phyloP scores from a whole-genome alignment of 2,329 filamentous ascomycete genomes.

The Scleromitrula shiraiana region DNA sequence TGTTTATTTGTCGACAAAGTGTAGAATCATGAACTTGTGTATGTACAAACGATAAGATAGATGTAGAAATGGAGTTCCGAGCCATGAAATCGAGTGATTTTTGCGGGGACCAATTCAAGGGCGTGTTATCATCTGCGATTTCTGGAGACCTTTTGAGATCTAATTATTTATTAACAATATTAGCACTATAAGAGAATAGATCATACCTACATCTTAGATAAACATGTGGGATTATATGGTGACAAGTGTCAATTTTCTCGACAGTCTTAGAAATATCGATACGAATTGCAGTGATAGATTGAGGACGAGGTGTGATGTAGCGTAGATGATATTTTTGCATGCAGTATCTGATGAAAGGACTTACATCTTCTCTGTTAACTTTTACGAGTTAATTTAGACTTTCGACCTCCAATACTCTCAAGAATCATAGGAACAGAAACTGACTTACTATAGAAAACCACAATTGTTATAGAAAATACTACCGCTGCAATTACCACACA shows the following conservation, averaged over 20 bases:
- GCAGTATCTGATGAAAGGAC: not conserved
- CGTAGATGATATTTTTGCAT: not conserved
- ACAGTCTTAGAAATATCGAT: not conserved
- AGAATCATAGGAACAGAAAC: no score
- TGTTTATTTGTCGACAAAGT: not conserved
- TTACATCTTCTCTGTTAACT: slow-evolving; percentile 5
- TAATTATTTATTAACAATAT: not conserved
- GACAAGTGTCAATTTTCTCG: slow-evolving; percentile 2
- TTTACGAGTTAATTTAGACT: not conserved
- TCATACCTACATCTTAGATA: slow-evolving; percentile 1
- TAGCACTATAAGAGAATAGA: not conserved
- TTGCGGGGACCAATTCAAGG: not conserved
- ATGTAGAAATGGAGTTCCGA: not conserved
- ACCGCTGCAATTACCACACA: no score
- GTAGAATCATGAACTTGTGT: not conserved
- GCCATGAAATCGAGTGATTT: not conserved
- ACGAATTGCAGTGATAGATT: not conserved
- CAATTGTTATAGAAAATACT: no score
- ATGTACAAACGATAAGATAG: slow-evolving; percentile 1
- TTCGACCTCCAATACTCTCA: not conserved
- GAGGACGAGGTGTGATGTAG: not conserved
- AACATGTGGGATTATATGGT: slow-evolving; percentile 1
- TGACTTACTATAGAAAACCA: not conserved
- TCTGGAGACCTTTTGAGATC: not conserved
- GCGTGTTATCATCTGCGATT: no score